Percentiles rank a stretch among this genome's conserved stretches.
Evolutionary conservation across 495 filamentous ascomycete genomes (phyloP).

Genomic region (Alectoria sarmentosa): DNA sequence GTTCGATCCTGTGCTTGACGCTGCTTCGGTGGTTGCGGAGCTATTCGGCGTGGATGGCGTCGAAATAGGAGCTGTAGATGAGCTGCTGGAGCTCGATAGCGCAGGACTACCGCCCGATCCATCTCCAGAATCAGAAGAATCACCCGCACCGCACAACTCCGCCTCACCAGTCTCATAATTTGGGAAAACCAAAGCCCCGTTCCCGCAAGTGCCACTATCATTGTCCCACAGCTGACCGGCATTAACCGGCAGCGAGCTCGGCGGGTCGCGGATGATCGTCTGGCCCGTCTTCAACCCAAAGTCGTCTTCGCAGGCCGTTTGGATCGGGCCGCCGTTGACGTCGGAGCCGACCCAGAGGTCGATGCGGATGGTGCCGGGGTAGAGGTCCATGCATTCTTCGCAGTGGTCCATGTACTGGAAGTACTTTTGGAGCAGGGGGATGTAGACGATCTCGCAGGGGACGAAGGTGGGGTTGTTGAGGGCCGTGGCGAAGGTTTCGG

Average conservation of each 20-base stretch:
- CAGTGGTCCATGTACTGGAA: slow-evolving; percentile 33
- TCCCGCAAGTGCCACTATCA: slow-evolving; percentile 7
- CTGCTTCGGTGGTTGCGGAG: not conserved
- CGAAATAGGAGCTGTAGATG: not conserved
- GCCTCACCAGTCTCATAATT: not conserved
- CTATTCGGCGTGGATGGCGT: not conserved
- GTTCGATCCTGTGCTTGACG: not conserved
- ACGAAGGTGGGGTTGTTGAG: slow-evolving; percentile 31
- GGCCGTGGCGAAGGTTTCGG: slow-evolving; percentile 40
- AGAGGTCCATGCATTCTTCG: slow-evolving; percentile 29
- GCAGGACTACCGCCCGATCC: not conserved
- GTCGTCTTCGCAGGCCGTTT: slow-evolving; percentile 32
- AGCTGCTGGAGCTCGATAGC: not conserved
- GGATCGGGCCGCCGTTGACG: slow-evolving; percentile 25
- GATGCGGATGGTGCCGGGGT: slow-evolving; percentile 28
- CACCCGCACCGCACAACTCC: not conserved
- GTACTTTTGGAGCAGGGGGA: slow-evolving; percentile 39
- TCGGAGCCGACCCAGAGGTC: slow-evolving; percentile 37
- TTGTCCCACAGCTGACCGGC: slow-evolving; percentile 13
- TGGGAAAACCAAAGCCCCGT: not conserved
- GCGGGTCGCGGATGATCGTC: slow-evolving; percentile 16
- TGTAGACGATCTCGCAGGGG: slow-evolving; percentile 41
- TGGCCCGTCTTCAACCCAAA: slow-evolving; percentile 18
- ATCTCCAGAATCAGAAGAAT: not conserved
- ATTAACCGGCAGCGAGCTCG: slow-evolving; percentile 7